Conservation (phyloP, 2,329 filamentous ascomycete genomes). For the Colletotrichum cordylinicola region DNA sequence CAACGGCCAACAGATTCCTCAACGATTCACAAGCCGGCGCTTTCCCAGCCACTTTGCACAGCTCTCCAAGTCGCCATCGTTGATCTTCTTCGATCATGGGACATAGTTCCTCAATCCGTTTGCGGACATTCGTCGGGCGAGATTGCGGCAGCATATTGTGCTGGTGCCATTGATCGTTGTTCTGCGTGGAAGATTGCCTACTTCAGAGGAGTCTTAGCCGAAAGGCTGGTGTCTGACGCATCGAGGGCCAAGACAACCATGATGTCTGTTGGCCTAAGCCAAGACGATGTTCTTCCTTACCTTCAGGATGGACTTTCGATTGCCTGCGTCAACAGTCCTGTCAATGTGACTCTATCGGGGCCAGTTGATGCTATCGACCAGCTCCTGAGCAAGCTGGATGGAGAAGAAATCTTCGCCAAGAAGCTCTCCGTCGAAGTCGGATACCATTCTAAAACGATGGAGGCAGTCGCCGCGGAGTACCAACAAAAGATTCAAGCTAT, state of each 20-base stretch:
- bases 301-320: conserved; percentile 34
- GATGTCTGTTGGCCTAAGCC: not conserved
- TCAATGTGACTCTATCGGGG: conserved; percentile 50
- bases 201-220: conserved; percentile 36
- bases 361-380: conserved; percentile 35
- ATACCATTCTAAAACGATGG: conserved; percentile 52
- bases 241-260: not conserved
- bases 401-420: conserved; percentile 37
- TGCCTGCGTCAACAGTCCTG: conserved; percentile 50
- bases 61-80: conserved; percentile 46
- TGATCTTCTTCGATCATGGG: conserved; percentile 40
- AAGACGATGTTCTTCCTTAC: conserved; percentile 29
- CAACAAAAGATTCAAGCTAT: conserved; percentile 22
- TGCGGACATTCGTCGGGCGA: conserved; percentile 54
- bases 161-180: conserved; percentile 38
- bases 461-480: conserved; percentile 40
- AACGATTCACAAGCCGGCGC: conserved; percentile 35
- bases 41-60: conserved; percentile 47
- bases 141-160: conserved; percentile 49
- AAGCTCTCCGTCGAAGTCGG: conserved; percentile 42
- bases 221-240: not conserved
- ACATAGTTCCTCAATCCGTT: conserved; percentile 36
- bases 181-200: conserved; percentile 48
- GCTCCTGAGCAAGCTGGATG: conserved; percentile 26
- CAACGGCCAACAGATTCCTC: conserved; percentile 21